Base-by-base conservation (phyloP, 306 rosid species). In the Prunus davidiana region DNA sequence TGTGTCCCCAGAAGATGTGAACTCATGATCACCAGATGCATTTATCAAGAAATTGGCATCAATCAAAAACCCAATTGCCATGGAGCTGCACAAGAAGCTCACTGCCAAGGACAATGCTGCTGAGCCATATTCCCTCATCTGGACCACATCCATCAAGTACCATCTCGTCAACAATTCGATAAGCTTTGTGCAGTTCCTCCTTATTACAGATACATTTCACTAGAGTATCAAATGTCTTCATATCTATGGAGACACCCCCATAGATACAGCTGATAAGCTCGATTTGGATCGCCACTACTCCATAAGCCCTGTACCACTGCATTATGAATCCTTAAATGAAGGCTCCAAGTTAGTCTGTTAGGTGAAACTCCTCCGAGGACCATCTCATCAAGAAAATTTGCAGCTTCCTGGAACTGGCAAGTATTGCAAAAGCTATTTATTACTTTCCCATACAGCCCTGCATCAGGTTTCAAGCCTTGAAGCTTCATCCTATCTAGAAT, bases 331-430 rank as follows among this genome's bases (percentile, higher is more conserved):
- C 74, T 86, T 51, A 83, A 88, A 72, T 90, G 97, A 76, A 92
- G 87, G 80, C 86, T 79, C 96, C 98, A 90, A 60, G 91, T 94
- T 79, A 86, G 11, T 77, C 93, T 82, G 74, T 83, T 90, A 1
- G 92, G 97, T 7, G 82, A 81, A 24, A 86, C 76, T 51, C 95
- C 85, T 3, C 89, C 77, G 65, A 92, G 91, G 71, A 85, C 82
- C 96, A 94, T 94, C 86, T 90, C 97, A 82, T 94, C 98, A 75
- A 94, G 79, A 80, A 90, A 85, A 87, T 94, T 89, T 70, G 96
- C 96, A 72, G 98, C 98, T 84, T 88, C 90, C 71, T 83, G 88
- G 67, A 82, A 90, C 83, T 82, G 90, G 72, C 74, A 32, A 27
- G 70, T 67, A 76, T 83, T 89, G 82, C 96, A 91, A 72, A 89